Percentiles rank a stretch among this genome's conserved stretches.
Evolutionary conservation across 805 yeast genomes (phyloP).

Genomic region (Suhomyces tanzawaensis): DNA sequence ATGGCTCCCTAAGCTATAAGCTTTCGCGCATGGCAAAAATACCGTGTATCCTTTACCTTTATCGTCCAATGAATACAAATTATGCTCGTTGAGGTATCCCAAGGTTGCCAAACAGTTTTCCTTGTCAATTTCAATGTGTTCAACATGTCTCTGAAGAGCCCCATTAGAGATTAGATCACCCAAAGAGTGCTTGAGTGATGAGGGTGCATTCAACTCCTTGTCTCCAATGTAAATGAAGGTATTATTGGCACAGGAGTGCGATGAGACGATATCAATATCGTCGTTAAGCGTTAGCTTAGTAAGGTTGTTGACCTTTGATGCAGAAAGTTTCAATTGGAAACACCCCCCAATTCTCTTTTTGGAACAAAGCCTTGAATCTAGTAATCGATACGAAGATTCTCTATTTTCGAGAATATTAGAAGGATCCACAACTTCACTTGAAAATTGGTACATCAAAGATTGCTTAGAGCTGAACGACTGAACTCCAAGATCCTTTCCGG

Average conservation of each 20-base stretch:
- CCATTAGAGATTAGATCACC: constrained; percentile 44
- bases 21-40: constrained; percentile 63
- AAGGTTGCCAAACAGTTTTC: constrained; percentile 61
- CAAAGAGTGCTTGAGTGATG: constrained; percentile 60
- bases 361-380: constrained; percentile 55
- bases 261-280: constrained; percentile 45
- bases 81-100: constrained; percentile 50
- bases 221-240: constrained; percentile 65
- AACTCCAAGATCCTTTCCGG: not conserved
- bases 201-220: constrained; percentile 61
- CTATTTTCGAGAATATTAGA: constrained; percentile 3
- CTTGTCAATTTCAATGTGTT: constrained; percentile 33
- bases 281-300: constrained; percentile 50
- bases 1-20: not conserved
- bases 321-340: constrained; percentile 36
- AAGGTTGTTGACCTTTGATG: constrained; percentile 12
- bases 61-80: constrained; percentile 49
- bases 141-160: constrained; percentile 23
- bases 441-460: constrained; percentile 61
- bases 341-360: constrained; percentile 62
- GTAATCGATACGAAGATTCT: constrained; percentile 30
- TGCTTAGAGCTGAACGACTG: constrained; percentile 33
- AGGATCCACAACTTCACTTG: constrained; percentile 42
- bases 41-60: constrained; percentile 67
- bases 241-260: constrained; percentile 51